Evolutionary conservation across 106 monocot species (phyloP).

Genomic region (Xerophyta viscosa): DNA sequence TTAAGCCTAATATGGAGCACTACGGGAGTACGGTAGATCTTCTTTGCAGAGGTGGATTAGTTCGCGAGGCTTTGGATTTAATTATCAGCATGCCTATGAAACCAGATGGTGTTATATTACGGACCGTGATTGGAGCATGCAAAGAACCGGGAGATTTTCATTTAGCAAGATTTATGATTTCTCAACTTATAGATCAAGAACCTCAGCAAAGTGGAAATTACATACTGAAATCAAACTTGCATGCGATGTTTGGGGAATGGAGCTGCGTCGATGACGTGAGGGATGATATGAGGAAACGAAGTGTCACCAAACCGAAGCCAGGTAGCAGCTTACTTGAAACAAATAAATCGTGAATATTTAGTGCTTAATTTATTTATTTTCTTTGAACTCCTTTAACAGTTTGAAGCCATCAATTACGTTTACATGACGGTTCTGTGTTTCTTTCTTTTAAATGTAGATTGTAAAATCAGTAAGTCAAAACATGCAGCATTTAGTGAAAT

Average conservation of each 20-base stretch:
- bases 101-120: conserved; percentile 25
- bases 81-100: conserved; percentile 15
- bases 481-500: too few species aligned
- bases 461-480: too few species aligned
- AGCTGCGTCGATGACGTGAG: conserved; percentile 9
- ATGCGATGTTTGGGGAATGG: conserved; percentile 22
- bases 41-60: conserved; percentile 14
- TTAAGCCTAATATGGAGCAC: conserved; percentile 22
- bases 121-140: conserved; percentile 17
- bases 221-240: conserved; percentile 23
- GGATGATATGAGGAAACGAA: conserved; percentile 5
- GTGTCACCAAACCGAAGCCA: not conserved
- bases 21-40: conserved; percentile 29
- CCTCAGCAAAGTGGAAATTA: conserved; percentile 26
- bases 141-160: conserved; percentile 11
- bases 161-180: conserved; percentile 11
- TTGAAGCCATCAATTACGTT: too few species aligned
- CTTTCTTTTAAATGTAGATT: too few species aligned
- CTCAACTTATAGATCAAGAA: conserved; percentile 10
- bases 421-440: too few species aligned
- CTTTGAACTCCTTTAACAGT: too few species aligned
- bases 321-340: too few species aligned
- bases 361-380: too few species aligned
- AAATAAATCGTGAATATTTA: too few species aligned
- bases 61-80: conserved; percentile 18